Evolutionary conservation across 2,329 filamentous ascomycete genomes (phyloP).

Genomic region (Davidsoniella virescens): DNA sequence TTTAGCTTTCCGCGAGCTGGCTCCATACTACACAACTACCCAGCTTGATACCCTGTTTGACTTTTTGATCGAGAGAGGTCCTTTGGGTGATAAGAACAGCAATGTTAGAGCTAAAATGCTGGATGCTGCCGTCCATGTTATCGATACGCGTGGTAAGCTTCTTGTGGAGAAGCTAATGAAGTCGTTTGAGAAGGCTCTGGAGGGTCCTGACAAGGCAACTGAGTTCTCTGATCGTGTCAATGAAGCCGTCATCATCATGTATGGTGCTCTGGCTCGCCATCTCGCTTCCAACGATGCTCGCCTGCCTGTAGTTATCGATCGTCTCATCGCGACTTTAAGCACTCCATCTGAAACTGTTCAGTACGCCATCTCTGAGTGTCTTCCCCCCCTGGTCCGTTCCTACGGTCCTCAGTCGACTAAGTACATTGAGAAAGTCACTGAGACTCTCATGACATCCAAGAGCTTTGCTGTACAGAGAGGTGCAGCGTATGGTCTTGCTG

Average conservation of each 20-base stretch:
- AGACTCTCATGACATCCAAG: slow-evolving; percentile 71
- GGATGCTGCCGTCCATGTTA: slow-evolving; percentile 68
- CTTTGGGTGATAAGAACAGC: slow-evolving; percentile 66
- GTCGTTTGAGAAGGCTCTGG: slow-evolving; percentile 77
- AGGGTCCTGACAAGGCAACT: slow-evolving; percentile 65
- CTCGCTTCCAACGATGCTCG: slow-evolving; percentile 71
- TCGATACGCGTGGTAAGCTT: slow-evolving; percentile 63
- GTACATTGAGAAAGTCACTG: slow-evolving; percentile 67
- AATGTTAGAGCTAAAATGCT: slow-evolving; percentile 80
- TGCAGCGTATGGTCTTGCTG: slow-evolving; percentile 85
- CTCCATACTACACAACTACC: slow-evolving; percentile 48
- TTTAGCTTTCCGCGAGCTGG: slow-evolving; percentile 69
- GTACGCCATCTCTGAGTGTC: slow-evolving; percentile 85
- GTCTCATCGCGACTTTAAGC: slow-evolving; percentile 71
- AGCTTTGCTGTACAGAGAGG: slow-evolving; percentile 87
- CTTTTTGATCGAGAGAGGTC: slow-evolving; percentile 74
- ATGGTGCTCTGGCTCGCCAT: slow-evolving; percentile 83
- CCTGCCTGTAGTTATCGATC: slow-evolving; percentile 73
- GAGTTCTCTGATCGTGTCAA: slow-evolving; percentile 79
- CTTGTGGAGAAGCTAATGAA: slow-evolving; percentile 84
- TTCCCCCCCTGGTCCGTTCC: slow-evolving; percentile 76
- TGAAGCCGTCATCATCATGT: slow-evolving; percentile 94
- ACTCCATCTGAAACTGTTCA: slow-evolving; percentile 95
- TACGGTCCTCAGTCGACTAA: slow-evolving; percentile 56
- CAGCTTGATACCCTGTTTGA: slow-evolving; percentile 63